phyloP scores from a whole-genome alignment of 164 flowering plant genomes.

The Stephania cephalantha region DNA sequence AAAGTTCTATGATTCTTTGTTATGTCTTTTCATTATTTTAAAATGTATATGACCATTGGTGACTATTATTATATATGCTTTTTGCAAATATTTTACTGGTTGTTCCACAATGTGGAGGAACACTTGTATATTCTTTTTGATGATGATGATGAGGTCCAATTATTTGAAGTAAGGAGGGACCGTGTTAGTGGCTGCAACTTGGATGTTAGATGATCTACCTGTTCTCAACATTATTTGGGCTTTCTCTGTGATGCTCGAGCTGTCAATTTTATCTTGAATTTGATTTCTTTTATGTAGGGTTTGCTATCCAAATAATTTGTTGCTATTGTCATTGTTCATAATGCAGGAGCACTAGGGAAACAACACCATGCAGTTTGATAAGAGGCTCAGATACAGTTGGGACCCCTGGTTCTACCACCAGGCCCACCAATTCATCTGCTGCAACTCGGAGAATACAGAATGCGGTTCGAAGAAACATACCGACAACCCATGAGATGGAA shows the following conservation, averaged over 20 bases:
- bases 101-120: not conserved
- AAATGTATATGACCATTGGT: not conserved
- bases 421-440: conserved; percentile 25
- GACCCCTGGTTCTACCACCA: conserved; percentile 70
- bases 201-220: not conserved
- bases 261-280: not conserved
- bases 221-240: not conserved
- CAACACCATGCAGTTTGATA: conserved; percentile 74
- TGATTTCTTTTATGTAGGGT: not conserved
- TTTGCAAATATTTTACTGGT: conserved; percentile 1
- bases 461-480: conserved; percentile 34
- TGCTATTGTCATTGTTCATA: not conserved
- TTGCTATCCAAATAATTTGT: not conserved
- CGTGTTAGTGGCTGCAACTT: conserved; percentile 17
- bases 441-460: conserved; percentile 26
- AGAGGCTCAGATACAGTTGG: conserved; percentile 35
- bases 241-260: not conserved
- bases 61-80: not conserved
- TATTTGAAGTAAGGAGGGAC: conserved; percentile 20
- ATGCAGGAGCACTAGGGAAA: conserved; percentile 66
- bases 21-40: not conserved
- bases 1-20: not conserved
- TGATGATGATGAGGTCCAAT: conserved; percentile 20
- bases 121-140: conserved; percentile 10
- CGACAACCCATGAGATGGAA: conserved; percentile 64